phyloP scores from a whole-genome alignment of 495 filamentous ascomycete species.

The Chlorociboria aeruginascens region DNA sequence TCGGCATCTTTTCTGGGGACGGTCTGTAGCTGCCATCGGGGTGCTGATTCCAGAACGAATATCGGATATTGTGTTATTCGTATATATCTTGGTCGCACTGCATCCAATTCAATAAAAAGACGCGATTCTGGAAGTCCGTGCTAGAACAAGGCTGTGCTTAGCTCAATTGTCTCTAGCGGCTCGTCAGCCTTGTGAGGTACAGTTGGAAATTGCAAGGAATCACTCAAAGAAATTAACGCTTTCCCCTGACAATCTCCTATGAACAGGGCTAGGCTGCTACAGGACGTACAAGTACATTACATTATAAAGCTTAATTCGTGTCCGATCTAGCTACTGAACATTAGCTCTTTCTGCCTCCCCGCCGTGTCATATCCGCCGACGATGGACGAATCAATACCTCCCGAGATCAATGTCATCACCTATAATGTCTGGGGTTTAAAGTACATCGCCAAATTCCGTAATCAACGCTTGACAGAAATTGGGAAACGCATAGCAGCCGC shows the following conservation, averaged over 20 bases:
- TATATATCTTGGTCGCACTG: background rate
- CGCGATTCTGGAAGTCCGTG: constrained; percentile 5
- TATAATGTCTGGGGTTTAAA: constrained; percentile 97
- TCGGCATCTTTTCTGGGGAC: constrained; percentile 13
- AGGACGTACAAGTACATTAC: too few species aligned
- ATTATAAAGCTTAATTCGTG: too few species aligned
- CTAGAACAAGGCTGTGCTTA: background rate
- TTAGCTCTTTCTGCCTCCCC: background rate
- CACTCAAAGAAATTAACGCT: too few species aligned
- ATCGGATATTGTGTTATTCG: constrained; percentile 24
- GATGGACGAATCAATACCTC: constrained; percentile 24
- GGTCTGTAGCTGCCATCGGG: constrained; percentile 9
- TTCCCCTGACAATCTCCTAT: too few species aligned
- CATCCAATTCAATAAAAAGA: background rate
- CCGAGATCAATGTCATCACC: constrained; percentile 61
- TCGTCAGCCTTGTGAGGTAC: too few species aligned
- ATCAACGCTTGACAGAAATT: constrained; percentile 73
- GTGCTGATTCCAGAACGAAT: constrained; percentile 19
- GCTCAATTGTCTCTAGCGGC: too few species aligned
- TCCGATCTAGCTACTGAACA: too few species aligned
- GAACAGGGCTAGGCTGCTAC: too few species aligned
- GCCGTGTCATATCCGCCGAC: background rate
- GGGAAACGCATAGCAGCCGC: constrained; percentile 58
- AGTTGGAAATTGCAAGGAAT: background rate
- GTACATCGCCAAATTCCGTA: constrained; percentile 67